A percentile compares a stretch with the other conserved stretches of the same genome.
Conservation (phyloP, 192 early-diverging fungal species). For the Thamnidium elegans region DNA sequence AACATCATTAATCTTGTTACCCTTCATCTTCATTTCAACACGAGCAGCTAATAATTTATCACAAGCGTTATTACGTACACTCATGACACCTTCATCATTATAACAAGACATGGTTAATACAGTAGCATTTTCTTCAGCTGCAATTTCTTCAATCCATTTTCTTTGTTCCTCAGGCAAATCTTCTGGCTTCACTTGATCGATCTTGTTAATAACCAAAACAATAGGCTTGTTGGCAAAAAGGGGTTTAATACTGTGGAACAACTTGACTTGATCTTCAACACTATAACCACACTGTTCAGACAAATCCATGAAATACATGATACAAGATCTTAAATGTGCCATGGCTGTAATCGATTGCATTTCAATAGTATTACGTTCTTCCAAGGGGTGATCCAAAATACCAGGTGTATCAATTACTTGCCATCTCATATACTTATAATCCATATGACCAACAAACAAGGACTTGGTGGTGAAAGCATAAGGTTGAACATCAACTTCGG, state of each 20-base stretch:
- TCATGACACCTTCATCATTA: constrained; percentile 96
- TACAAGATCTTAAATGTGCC: constrained; percentile 93
- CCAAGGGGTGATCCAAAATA: constrained; percentile 98
- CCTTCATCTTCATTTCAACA: constrained; percentile 94
- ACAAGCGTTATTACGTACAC: constrained; percentile 89
- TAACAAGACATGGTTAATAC: constrained; percentile 85
- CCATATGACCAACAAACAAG: constrained; percentile 99
- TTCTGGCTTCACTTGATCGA: constrained; percentile 79
- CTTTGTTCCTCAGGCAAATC: constrained; percentile 72
- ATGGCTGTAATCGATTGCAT: constrained; percentile 99
- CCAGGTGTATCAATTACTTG: constrained; percentile 99
- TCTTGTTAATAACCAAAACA: constrained; percentile 94
- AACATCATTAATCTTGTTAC: constrained; percentile 84
- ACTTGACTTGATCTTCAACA: constrained; percentile 81
- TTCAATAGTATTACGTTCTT: constrained; percentile 99
- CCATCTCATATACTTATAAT: constrained; percentile 99
- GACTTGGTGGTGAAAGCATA: constrained; percentile 99
- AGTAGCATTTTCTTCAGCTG: constrained; percentile 63
- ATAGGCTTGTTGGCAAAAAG: constrained; percentile 98
- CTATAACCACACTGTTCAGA: constrained; percentile 99
- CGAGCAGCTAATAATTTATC: constrained; percentile 88
- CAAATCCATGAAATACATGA: constrained; percentile 97
- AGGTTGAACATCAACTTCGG: constrained; percentile 99
- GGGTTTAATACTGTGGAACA: constrained; percentile 96
- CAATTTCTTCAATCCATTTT: constrained; percentile 70